Evolutionary conservation across 768 basidiomycete genomes (phyloP).

Genomic region (Tylopilus intermedius): DNA sequence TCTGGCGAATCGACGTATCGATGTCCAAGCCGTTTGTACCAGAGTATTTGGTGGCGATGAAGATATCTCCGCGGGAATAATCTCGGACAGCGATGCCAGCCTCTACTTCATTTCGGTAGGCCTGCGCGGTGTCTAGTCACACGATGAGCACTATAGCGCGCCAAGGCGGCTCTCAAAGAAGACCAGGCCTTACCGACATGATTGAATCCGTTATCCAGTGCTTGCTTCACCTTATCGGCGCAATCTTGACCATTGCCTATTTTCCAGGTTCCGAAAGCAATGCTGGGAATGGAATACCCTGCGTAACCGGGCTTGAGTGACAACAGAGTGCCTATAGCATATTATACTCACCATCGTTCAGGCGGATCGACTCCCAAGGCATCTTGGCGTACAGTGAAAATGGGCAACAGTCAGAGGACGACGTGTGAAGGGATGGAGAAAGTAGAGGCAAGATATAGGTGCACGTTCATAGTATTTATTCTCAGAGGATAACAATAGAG

Average conservation of each 20-base stretch:
- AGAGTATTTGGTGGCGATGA: conserved; percentile 65
- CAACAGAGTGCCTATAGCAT: background rate
- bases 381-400: conserved; percentile 27
- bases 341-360: conserved; percentile 50
- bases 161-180: background rate
- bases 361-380: conserved; percentile 56
- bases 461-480: background rate
- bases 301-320: background rate
- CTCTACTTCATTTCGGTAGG: conserved; percentile 57
- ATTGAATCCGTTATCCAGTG: conserved; percentile 54
- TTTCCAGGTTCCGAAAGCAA: conserved; percentile 65
- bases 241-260: conserved; percentile 52
- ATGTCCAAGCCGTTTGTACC: conserved; percentile 48
- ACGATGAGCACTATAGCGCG: background rate
- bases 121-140: conserved; percentile 53
- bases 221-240: conserved; percentile 55
- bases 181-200: conserved; percentile 16
- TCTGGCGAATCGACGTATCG: conserved; percentile 51
- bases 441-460: background rate
- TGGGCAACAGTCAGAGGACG: background rate
- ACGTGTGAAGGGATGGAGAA: background rate
- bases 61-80: conserved; percentile 50
- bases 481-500: background rate
- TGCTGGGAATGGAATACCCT: conserved; percentile 43
- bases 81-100: conserved; percentile 37